phyloP scores from a whole-genome alignment of 2,329 filamentous ascomycete genomes.

The Pseudogymnoascus sp. region DNA sequence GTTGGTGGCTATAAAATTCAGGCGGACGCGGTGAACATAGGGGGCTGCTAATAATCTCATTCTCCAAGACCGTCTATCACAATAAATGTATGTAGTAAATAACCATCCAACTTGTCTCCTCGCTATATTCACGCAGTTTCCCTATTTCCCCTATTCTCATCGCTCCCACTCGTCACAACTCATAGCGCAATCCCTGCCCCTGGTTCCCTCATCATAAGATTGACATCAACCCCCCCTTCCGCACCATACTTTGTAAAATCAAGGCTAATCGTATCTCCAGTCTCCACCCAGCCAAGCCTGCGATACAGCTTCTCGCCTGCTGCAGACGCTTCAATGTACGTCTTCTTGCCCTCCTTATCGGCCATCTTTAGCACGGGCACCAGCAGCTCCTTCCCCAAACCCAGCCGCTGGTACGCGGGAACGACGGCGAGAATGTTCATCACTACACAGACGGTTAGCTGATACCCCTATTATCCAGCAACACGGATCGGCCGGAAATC shows the following conservation, averaged over 20 bases:
- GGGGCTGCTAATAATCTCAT: neutral
- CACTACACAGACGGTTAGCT: constrained; percentile 13
- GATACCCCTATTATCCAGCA: neutral
- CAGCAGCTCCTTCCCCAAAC: constrained; percentile 33
- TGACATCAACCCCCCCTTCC: neutral
- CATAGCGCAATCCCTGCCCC: neutral
- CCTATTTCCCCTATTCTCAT: neutral
- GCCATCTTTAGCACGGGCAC: constrained; percentile 33
- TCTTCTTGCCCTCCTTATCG: constrained; percentile 30
- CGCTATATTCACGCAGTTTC: neutral
- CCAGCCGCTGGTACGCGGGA: constrained; percentile 33
- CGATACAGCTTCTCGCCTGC: constrained; percentile 34
- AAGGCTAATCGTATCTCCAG: neutral
- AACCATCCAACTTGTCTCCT: neutral
- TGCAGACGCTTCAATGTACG: constrained; percentile 36
- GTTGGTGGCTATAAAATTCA: too few species aligned
- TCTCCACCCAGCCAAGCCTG: constrained; percentile 35
- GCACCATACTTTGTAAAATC: constrained; percentile 6
- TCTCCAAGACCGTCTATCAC: neutral
- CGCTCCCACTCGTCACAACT: neutral
- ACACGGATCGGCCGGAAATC: neutral
- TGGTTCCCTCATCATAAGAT: constrained; percentile 11
- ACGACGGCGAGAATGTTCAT: constrained; percentile 34
- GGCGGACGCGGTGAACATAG: too few species aligned
- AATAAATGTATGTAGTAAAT: neutral